These are phyloP conservation scores for Isabelozyma pseudorhagii DNA, from an alignment of 805 yeast genomes.

Conservation along the genomic window DNA sequence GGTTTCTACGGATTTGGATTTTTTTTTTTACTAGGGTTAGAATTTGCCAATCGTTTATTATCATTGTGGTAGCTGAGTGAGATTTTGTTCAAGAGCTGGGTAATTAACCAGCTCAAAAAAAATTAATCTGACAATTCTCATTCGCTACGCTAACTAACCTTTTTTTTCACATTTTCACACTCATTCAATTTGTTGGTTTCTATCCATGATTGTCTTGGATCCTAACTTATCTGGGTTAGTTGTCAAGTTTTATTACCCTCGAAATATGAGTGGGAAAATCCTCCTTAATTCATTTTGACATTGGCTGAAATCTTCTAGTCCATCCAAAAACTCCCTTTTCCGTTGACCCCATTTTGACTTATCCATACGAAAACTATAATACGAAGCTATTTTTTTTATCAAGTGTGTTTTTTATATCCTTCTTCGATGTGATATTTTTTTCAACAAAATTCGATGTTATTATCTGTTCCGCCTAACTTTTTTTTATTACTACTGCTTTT, in stretches of 20 bases:
- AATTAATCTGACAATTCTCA: neutral
- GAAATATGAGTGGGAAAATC: neutral
- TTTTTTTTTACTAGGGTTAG: neutral
- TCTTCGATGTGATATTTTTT: slow-evolving; percentile 1
- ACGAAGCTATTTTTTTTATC: slow-evolving; percentile 5
- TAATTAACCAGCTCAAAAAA: neutral
- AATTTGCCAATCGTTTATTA: neutral
- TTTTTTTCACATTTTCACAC: neutral
- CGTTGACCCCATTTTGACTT: neutral
- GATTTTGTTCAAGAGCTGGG: too few species aligned
- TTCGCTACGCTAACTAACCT: neutral
- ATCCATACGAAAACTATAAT: slow-evolving; percentile 5
- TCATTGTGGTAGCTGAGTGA: neutral
- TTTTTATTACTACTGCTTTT: slow-evolving; percentile 1
- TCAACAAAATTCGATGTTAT: slow-evolving; percentile 5
- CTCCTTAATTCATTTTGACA: neutral
- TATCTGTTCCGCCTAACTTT: slow-evolving; percentile 8
- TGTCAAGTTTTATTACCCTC: neutral
- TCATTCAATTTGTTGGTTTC: neutral
- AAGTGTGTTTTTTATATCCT: neutral
- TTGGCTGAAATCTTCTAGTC: neutral
- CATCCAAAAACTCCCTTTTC: neutral
- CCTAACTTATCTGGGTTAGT: neutral
- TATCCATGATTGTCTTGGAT: neutral
- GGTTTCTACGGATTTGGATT: neutral